phyloP scores from a whole-genome alignment of 164 flowering plant species.

The Cinnamomum chago region DNA sequence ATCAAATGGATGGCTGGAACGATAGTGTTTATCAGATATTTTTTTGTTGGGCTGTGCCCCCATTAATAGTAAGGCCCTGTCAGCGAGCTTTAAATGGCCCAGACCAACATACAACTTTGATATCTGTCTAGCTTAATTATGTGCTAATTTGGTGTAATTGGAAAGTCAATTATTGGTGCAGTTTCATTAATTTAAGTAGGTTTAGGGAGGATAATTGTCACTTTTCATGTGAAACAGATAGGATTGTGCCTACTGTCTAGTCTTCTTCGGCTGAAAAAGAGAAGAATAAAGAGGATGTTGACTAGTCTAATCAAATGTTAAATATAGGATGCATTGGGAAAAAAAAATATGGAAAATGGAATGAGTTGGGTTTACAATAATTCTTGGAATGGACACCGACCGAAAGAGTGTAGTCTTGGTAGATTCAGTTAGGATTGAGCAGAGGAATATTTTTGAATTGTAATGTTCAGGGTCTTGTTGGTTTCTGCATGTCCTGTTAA shows the following conservation, averaged over 20 bases:
- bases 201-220: background rate
- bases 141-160: background rate
- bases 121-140: background rate
- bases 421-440: background rate
- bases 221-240: background rate
- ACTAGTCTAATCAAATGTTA: background rate
- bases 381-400: background rate
- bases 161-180: background rate
- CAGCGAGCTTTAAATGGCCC: no score
- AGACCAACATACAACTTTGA: background rate
- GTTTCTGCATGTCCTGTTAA: background rate
- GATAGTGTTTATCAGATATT: no score
- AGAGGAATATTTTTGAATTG: background rate
- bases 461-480: background rate
- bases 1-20: no score
- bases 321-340: background rate
- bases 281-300: slow-evolving; percentile 1
- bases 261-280: background rate
- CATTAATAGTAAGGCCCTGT: no score
- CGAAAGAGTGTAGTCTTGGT: background rate
- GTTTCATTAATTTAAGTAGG: background rate
- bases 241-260: background rate
- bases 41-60: no score
- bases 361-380: background rate
- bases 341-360: background rate